Conservation (phyloP, 768 basidiomycete species). For the Pulveroboletus sp. region DNA sequence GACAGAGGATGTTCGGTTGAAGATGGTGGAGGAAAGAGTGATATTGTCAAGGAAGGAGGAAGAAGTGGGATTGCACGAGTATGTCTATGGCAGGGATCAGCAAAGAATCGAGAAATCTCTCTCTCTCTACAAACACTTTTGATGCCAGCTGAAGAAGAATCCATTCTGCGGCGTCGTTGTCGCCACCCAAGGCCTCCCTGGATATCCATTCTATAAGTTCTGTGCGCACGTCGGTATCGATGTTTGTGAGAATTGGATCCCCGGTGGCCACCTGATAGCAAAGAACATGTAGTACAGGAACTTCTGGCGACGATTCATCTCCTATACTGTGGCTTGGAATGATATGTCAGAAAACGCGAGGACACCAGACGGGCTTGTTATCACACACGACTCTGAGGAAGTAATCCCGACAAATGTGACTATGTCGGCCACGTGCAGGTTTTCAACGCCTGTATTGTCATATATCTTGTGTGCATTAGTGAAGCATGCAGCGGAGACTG, state of each 20-base stretch:
- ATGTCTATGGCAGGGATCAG: slow-evolving; percentile 41
- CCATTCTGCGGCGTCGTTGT: slow-evolving; percentile 70
- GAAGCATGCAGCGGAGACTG: neutral
- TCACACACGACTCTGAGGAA: slow-evolving; percentile 56
- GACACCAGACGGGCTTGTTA: neutral
- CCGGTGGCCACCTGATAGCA: slow-evolving; percentile 32
- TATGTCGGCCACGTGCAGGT: slow-evolving; percentile 57
- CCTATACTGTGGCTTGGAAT: slow-evolving; percentile 37
- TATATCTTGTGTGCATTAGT: slow-evolving; percentile 48
- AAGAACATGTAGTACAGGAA: slow-evolving; percentile 68
- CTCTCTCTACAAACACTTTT: slow-evolving; percentile 49
- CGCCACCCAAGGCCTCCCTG: slow-evolving; percentile 61
- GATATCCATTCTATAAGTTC: slow-evolving; percentile 74
- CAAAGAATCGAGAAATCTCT: neutral
- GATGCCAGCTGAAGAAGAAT: slow-evolving; percentile 56
- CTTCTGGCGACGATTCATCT: slow-evolving; percentile 31
- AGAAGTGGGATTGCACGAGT: slow-evolving; percentile 62
- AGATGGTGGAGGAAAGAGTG: slow-evolving; percentile 51
- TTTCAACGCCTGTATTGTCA: slow-evolving; percentile 38
- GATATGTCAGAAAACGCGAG: slow-evolving; percentile 13
- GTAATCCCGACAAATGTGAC: slow-evolving; percentile 72
- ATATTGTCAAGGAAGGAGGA: slow-evolving; percentile 61
- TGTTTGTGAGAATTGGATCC: neutral
- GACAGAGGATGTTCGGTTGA: slow-evolving; percentile 35
- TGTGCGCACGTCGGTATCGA: slow-evolving; percentile 33